Evolutionary conservation across 345 rosid genomes (phyloP).

Genomic region (Ceriops decandra): DNA sequence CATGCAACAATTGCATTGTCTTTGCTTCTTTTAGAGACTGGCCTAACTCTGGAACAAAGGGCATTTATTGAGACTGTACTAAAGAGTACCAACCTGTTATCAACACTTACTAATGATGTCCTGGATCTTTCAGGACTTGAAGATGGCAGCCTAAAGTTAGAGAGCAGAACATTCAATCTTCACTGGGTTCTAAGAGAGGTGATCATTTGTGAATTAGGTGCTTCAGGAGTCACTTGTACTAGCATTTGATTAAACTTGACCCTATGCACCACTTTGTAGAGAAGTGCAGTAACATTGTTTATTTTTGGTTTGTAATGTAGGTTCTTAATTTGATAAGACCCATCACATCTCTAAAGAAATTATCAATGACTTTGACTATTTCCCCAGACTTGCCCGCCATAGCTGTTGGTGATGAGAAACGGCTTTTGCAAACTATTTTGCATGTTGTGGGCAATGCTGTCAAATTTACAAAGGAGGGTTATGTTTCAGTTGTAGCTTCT

Average conservation of each 20-base stretch:
- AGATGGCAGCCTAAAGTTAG: constrained; percentile 84
- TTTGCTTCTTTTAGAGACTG: constrained; percentile 85
- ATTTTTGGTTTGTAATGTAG: constrained; percentile 30
- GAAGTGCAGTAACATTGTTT: not conserved
- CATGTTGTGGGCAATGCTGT: constrained; percentile 87
- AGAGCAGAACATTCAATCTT: constrained; percentile 57
- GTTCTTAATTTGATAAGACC: constrained; percentile 73
- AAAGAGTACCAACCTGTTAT: constrained; percentile 88
- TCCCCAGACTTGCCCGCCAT: constrained; percentile 73
- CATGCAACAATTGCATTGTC: constrained; percentile 85
- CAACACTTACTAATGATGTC: constrained; percentile 80
- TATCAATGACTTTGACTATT: constrained; percentile 52
- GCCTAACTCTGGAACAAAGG: constrained; percentile 72
- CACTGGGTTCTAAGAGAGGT: constrained; percentile 74
- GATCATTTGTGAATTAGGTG: constrained; percentile 2
- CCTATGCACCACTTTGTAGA: not conserved
- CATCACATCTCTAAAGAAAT: constrained; percentile 71
- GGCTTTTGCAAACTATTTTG: constrained; percentile 73
- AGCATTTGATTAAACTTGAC: constrained; percentile 2
- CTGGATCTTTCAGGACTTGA: constrained; percentile 89
- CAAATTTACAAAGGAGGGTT: constrained; percentile 91
- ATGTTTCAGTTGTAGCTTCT: constrained; percentile 60
- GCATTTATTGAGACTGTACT: constrained; percentile 81
- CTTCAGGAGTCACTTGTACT: not conserved
- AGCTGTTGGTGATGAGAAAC: constrained; percentile 84